These are phyloP conservation scores for Artemisia tridentata DNA, from an alignment of 129 eudicot species.

Conservation along the genomic window DNA sequence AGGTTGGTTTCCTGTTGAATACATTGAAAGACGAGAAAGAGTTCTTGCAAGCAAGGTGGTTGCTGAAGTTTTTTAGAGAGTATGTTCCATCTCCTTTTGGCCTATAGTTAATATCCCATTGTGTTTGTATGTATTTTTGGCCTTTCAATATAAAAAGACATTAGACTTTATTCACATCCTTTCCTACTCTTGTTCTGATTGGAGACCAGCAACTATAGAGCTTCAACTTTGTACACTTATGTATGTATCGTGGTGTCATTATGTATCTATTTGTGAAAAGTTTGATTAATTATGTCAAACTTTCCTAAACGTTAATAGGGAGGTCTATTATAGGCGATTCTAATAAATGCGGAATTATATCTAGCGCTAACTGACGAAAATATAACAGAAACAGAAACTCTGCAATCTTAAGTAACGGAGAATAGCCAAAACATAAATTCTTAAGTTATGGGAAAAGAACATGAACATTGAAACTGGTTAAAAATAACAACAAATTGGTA, in stretches of 20 bases:
- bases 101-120: background rate
- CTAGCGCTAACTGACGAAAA: background rate
- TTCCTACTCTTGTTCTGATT: slow-evolving; percentile 15
- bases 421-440: too few relatives aligned
- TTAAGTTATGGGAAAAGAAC: too few relatives aligned
- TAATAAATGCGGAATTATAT: background rate
- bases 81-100: background rate
- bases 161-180: background rate
- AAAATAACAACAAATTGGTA: too few relatives aligned
- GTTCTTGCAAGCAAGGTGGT: slow-evolving; percentile 95
- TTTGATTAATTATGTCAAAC: background rate
- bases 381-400: too few relatives aligned
- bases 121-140: slow-evolving; percentile 17
- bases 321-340: background rate
- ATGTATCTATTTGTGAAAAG: background rate
- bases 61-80: slow-evolving; percentile 55
- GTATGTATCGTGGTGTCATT: background rate
- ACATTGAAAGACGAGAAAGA: slow-evolving; percentile 90
- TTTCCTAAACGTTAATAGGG: background rate
- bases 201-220: background rate
- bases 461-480: too few relatives aligned
- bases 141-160: background rate
- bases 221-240: slow-evolving; percentile 8
- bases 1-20: slow-evolving; percentile 95
- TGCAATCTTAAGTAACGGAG: too few relatives aligned